Evolutionary conservation across 1,139 yeast genomes (phyloP).

Genomic region (Debaryomycetaceae sp.): DNA sequence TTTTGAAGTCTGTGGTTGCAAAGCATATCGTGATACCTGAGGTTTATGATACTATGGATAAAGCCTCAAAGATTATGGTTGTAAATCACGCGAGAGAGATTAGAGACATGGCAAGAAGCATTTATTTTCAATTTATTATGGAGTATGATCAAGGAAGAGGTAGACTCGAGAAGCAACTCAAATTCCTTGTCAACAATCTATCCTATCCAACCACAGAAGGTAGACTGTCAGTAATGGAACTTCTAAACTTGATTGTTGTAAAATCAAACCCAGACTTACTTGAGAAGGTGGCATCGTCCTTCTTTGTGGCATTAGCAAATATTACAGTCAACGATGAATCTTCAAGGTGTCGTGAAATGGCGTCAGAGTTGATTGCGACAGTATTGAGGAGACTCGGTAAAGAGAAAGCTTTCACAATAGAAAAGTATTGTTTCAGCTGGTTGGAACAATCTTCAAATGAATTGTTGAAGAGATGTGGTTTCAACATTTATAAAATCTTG

Average conservation of each 20-base stretch:
- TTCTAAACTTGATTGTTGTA: constrained; percentile 64
- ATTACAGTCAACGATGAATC: constrained; percentile 77
- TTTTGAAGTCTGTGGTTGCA: constrained; percentile 69
- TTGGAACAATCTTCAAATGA: constrained; percentile 51
- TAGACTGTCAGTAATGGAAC: constrained; percentile 86
- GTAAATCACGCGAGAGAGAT: constrained; percentile 84
- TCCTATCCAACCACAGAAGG: constrained; percentile 86
- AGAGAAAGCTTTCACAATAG: constrained; percentile 41
- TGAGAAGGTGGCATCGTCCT: constrained; percentile 62
- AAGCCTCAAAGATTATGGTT: constrained; percentile 79
- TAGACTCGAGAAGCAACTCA: constrained; percentile 77
- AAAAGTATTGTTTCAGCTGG: constrained; percentile 68
- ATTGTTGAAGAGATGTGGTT: constrained; percentile 69
- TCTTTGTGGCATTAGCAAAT: constrained; percentile 79
- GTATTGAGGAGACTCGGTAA: constrained; percentile 52
- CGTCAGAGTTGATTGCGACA: constrained; percentile 56
- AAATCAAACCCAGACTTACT: constrained; percentile 66
- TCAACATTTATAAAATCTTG: constrained; percentile 67
- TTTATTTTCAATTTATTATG: constrained; percentile 82
- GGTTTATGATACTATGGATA: constrained; percentile 84
- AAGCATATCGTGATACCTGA: constrained; percentile 81
- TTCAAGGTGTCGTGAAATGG: constrained; percentile 83
- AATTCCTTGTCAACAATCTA: constrained; percentile 77
- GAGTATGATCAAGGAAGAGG: constrained; percentile 94
- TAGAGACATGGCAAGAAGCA: constrained; percentile 80